Evolutionary conservation across 2,329 filamentous ascomycete genomes (phyloP), one percentile per base, ranked within the genome.

Genomic region (Cytospora piceae): DNA sequence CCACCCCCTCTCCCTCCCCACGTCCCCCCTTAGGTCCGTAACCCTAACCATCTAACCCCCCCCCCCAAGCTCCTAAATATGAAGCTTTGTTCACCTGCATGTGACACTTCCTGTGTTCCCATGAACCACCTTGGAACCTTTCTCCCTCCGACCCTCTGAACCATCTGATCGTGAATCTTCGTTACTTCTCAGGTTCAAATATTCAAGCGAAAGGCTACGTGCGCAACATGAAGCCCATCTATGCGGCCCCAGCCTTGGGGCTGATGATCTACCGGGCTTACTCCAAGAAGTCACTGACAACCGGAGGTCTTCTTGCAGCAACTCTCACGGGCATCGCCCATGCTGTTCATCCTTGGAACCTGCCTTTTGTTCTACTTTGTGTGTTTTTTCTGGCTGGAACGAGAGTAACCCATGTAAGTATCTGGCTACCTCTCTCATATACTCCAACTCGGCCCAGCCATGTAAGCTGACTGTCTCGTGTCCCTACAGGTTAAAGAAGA

Each of bases 331-430:
- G 93, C 4, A 76, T 85, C 55, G 86, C 90, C 14, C 95, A 99
- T 76, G 93, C 93, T 20, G 79, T 94, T n/a, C 94, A 98, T 77
- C 94, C 94, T 4, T 97, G 93, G 90, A 92, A 91, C 67, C 81
- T 94, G n/a, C 94, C 93, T n/a, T 96, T 97, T 78, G 85, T 85
- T 32, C 83, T 97, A 14, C 83, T 98, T 2, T 85, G 86, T 58
- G 85, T 93, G 42, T 98, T 98, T 81, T 98, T 97, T 77, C 80
- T 96, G 3, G 87, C 90, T 5, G 95, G 93, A 1, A 96, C 91
- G 1, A 82, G 88, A 60, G 93, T 89, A 0, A 97, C 94, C 0
- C 94, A 94, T 80, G 91, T 93, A 76, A 31, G 73, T 63, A 4
- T 12, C 42, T 49, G n/a, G 9, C 46, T 24, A 22, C 1, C 9